A percentile compares a stretch with the other conserved stretches of the same genome.
Evolutionary conservation across 331 rosid species (phyloP).

Genomic region (Ulmus americana): DNA sequence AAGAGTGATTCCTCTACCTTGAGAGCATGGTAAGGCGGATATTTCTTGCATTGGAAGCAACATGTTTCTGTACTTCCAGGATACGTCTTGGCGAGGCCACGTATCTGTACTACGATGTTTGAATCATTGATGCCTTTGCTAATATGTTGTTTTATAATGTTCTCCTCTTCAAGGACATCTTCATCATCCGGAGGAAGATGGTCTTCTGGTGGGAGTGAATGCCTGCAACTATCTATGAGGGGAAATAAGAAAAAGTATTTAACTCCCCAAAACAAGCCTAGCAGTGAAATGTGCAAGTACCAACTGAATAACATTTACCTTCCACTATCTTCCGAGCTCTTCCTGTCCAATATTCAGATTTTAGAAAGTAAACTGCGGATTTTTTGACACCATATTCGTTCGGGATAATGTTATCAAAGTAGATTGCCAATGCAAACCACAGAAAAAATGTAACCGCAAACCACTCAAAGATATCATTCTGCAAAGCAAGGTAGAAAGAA

Average conservation of each 20-base stretch:
- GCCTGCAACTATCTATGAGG: conserved; percentile 56
- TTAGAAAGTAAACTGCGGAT: conserved; percentile 60
- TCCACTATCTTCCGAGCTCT: conserved; percentile 52
- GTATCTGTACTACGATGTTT: conserved; percentile 71
- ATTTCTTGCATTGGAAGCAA: conserved; percentile 53
- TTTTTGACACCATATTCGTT: conserved; percentile 78
- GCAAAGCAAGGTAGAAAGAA: conserved; percentile 19
- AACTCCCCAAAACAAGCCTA: neutral
- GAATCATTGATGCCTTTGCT: conserved; percentile 39
- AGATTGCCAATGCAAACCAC: conserved; percentile 75
- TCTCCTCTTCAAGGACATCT: conserved; percentile 86
- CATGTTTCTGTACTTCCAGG: conserved; percentile 45
- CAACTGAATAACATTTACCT: conserved; percentile 39
- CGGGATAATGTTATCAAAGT: conserved; percentile 78
- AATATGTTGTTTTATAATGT: conserved; percentile 44
- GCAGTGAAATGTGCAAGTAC: conserved; percentile 11
- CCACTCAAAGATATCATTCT: conserved; percentile 65
- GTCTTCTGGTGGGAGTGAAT: conserved; percentile 44
- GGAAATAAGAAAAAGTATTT: conserved; percentile 13
- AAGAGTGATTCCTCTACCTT: neutral
- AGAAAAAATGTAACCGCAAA: conserved; percentile 56
- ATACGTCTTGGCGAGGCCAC: conserved; percentile 71
- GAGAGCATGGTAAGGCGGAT: conserved; percentile 53
- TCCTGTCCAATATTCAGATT: conserved; percentile 71
- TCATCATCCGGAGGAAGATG: conserved; percentile 58